phyloP scores from a whole-genome alignment of 164 flowering plant species.

The Protea cynaroides region DNA sequence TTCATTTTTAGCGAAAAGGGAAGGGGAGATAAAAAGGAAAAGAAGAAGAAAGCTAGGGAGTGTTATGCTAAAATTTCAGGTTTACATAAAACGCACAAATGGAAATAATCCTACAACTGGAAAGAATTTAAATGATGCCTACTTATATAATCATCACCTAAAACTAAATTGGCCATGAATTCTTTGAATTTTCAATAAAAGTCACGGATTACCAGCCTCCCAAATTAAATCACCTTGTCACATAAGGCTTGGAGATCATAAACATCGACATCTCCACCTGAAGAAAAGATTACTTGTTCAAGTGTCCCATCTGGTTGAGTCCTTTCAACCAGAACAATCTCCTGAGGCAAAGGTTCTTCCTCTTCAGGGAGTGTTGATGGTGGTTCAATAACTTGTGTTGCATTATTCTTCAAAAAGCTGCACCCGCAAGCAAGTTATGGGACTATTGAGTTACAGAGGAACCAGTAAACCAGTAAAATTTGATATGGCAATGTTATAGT shows the following conservation, averaged over 20 bases:
- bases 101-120: too few relatives aligned
- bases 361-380: slow-evolving; percentile 47
- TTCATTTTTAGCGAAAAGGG: too few relatives aligned
- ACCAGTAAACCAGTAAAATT: background rate
- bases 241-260: slow-evolving; percentile 82
- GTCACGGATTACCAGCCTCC: too few relatives aligned
- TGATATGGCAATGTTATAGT: background rate
- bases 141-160: too few relatives aligned
- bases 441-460: background rate
- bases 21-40: too few relatives aligned
- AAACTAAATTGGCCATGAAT: too few relatives aligned
- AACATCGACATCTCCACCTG: slow-evolving; percentile 80
- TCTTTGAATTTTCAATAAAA: too few relatives aligned
- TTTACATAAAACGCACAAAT: too few relatives aligned
- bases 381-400: slow-evolving; percentile 65
- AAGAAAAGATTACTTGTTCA: slow-evolving; percentile 83
- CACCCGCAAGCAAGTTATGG: slow-evolving; percentile 9
- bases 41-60: too few relatives aligned
- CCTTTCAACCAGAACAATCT: slow-evolving; percentile 77
- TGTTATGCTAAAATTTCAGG: too few relatives aligned
- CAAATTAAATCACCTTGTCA: slow-evolving; percentile 59
- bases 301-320: slow-evolving; percentile 57
- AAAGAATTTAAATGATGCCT: too few relatives aligned
- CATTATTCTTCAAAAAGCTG: slow-evolving; percentile 60
- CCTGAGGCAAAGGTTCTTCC: slow-evolving; percentile 64